Conservation (phyloP, 768 basidiomycete species). For the Clitopilus hobsonii region DNA sequence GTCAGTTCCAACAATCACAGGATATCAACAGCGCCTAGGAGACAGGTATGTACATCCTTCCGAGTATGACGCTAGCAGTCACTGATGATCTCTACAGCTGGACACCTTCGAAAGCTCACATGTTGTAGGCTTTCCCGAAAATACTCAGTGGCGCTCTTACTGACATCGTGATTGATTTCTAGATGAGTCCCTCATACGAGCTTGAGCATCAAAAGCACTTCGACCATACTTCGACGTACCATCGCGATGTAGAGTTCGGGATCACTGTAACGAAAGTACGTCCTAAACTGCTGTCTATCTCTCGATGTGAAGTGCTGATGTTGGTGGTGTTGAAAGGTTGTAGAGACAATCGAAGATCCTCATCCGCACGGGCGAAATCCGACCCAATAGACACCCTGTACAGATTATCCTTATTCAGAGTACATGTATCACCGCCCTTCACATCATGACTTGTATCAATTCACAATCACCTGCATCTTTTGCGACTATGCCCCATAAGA, state of each 20-base stretch:
- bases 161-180: neutral
- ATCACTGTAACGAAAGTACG: conserved; percentile 35
- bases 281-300: neutral
- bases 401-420: neutral
- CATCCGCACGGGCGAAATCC: conserved; percentile 7
- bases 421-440: neutral
- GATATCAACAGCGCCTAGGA: conserved; percentile 14
- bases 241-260: conserved; percentile 27
- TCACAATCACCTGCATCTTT: neutral
- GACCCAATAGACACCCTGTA: neutral
- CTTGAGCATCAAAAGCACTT: conserved; percentile 22
- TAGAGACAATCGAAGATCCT: conserved; percentile 29
- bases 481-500: too few species aligned
- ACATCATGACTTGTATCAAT: neutral
- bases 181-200: conserved; percentile 18
- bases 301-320: neutral
- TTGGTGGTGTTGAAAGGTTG: conserved; percentile 20
- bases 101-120: conserved; percentile 9
- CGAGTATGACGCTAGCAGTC: neutral
- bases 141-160: neutral
- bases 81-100: conserved; percentile 1
- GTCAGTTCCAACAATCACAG: conserved; percentile 19
- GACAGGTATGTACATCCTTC: conserved; percentile 8
- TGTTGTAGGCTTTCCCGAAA: neutral
- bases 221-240: conserved; percentile 9